Percentiles rank a stretch among this genome's conserved stretches.
phyloP scores from a whole-genome alignment of 169 alveolate species.

The Perkinsus chesapeaki region DNA sequence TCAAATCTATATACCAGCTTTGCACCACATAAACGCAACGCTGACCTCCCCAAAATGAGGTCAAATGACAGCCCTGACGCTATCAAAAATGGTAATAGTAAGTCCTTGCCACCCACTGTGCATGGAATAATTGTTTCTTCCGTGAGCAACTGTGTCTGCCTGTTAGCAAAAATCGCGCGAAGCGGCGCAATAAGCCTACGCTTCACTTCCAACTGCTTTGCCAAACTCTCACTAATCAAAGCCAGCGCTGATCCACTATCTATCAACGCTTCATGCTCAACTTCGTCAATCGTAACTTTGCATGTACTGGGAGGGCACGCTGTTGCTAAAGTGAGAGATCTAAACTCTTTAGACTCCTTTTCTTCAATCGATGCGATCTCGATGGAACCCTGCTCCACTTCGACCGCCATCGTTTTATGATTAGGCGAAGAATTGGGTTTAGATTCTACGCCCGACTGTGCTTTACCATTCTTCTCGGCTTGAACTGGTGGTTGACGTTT shows the following conservation, averaged over 20 bases:
- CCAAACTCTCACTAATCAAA: not conserved
- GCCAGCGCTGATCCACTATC: not conserved
- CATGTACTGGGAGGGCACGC: not conserved
- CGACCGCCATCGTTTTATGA: not conserved
- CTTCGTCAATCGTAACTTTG: not conserved
- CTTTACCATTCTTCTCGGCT: not conserved
- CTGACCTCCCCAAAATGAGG: not conserved
- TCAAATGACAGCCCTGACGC: not conserved
- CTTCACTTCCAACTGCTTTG: not conserved
- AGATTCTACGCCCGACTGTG: not conserved
- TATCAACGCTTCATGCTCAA: not conserved
- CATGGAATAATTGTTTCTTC: not conserved
- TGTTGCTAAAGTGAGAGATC: not conserved
- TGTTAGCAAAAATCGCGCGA: not conserved
- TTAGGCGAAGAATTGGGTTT: not conserved
- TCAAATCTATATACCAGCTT: not conserved
- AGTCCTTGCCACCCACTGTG: not conserved
- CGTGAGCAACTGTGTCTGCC: not conserved
- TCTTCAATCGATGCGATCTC: not conserved
- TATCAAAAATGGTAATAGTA: not conserved
- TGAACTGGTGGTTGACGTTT: not conserved
- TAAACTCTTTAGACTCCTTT: not conserved
- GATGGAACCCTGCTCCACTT: not conserved
- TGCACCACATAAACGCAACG: not conserved
- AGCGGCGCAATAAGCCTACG: not conserved